Conservation (phyloP, 768 basidiomycete genomes). For the Lactarius sp. region DNA sequence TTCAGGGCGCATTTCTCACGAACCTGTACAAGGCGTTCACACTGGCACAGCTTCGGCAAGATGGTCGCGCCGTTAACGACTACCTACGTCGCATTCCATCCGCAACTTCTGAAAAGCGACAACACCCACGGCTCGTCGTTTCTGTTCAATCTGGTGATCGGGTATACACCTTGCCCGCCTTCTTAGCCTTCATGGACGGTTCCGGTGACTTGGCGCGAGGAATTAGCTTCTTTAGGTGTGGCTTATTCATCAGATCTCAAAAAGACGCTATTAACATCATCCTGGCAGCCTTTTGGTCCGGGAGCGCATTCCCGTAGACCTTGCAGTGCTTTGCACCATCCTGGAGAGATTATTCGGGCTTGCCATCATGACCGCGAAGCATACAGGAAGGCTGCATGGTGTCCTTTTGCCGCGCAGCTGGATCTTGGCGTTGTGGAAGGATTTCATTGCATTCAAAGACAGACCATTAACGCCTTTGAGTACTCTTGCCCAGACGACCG, state of each 20-base stretch:
- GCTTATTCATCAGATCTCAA: background rate
- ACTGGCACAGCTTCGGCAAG: conserved; percentile 29
- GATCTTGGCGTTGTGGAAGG: conserved; percentile 33
- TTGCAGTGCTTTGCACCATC: conserved; percentile 46
- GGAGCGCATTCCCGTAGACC: conserved; percentile 37
- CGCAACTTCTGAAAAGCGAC: background rate
- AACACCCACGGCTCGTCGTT: conserved; percentile 4
- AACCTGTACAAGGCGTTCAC: conserved; percentile 35
- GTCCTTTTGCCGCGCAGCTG: conserved; percentile 53
- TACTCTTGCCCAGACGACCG: background rate
- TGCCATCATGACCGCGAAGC: conserved; percentile 35
- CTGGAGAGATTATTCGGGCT: conserved; percentile 46
- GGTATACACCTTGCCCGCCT: background rate
- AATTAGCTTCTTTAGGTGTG: conserved; percentile 35
- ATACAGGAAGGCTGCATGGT: conserved; percentile 36
- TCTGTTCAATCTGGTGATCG: background rate
- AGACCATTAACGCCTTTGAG: background rate
- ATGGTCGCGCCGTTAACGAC: background rate
- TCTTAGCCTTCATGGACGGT: conserved; percentile 17
- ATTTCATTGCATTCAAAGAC: conserved; percentile 12
- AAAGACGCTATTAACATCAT: background rate
- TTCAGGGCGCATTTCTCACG: conserved; percentile 36
- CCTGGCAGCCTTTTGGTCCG: conserved; percentile 42
- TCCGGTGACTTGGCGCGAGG: conserved; percentile 38
- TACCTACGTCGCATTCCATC: conserved; percentile 6